Evolutionary conservation across 2,329 filamentous ascomycete genomes (phyloP).

Genomic region (Raffaelea deltoideospora): DNA sequence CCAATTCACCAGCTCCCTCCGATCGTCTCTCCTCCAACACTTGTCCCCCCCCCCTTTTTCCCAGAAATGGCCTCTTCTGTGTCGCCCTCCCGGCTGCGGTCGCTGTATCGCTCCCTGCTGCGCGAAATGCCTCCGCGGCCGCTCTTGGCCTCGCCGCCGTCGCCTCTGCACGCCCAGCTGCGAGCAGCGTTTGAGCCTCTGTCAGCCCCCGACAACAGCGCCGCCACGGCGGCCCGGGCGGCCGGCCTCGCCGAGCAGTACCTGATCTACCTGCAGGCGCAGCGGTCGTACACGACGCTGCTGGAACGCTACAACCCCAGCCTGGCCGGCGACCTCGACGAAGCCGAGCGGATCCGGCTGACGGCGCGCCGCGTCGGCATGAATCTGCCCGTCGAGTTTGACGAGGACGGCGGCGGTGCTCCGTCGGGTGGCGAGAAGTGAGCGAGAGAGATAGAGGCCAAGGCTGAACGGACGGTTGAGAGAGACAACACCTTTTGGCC

Average conservation of each 20-base stretch:
- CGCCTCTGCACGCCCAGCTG: slow-evolving; percentile 55
- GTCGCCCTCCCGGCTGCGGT: too few species aligned
- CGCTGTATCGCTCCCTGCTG: slow-evolving; percentile 76
- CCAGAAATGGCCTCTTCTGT: not conserved
- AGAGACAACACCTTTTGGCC: not conserved
- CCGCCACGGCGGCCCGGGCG: slow-evolving; percentile 8
- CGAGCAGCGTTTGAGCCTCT: slow-evolving; percentile 39
- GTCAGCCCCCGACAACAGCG: slow-evolving; percentile 15
- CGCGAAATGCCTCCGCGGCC: slow-evolving; percentile 71
- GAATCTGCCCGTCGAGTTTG: slow-evolving; percentile 59
- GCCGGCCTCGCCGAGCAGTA: slow-evolving; percentile 54
- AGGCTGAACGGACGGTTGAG: too few species aligned
- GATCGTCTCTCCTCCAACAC: not conserved
- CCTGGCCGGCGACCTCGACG: slow-evolving; percentile 56
- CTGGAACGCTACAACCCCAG: slow-evolving; percentile 90
- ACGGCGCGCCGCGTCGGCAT: slow-evolving; percentile 80
- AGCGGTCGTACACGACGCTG: slow-evolving; percentile 66
- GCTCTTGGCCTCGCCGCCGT: slow-evolving; percentile 38
- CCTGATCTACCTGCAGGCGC: slow-evolving; percentile 66
- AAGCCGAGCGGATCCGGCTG: slow-evolving; percentile 69
- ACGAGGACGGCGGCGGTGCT: not conserved
- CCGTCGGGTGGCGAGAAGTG: slow-evolving; percentile 7
- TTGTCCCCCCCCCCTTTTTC: not conserved
- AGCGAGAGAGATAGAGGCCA: not conserved
- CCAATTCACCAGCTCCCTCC: too few species aligned